Base-by-base conservation (phyloP, 129 eudicot genomes). In the Calendula officinalis region DNA sequence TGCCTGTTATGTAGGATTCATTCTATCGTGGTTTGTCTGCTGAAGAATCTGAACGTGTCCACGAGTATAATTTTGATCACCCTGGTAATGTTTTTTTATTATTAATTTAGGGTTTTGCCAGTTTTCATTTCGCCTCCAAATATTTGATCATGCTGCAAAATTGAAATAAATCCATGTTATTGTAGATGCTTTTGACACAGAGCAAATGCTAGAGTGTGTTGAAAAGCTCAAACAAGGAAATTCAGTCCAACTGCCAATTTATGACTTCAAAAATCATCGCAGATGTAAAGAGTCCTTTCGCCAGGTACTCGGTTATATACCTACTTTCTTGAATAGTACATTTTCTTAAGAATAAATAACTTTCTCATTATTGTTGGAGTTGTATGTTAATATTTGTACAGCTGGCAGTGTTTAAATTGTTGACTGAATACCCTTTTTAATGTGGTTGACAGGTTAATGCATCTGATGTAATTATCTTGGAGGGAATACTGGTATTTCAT, bases 151-250 rank as follows among this genome's bases (percentile, higher is more conserved):
- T 37, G 50, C 44, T 66, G 57, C 50, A 44, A 36, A 51, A 16
- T 56, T n/a, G 7, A 15, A 12, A 42, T 7, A 35, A 5, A 11
- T 62, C 10, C 33, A 27, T 67, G 51, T 62, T 27, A 60, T 56
- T 91, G 78, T 70, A 92, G 99, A 92, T 83, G 99, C 99, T 70
- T 92, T 92, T 81, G 99, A 92, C 76, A 92, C 99, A 7, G 99
- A 88, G 76, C 95, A 92, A 74, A 87, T 92, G 70, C 73, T 92
- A 50, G 99, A 92, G 68, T 92, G 99, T 15, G 63, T 81, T 52
- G 91, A 78, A 35, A 80, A 77, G 78, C 96, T 92, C 69, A 80
- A 62, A 72, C 67, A 66, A 62, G 96, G 96, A 58, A 88, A 88
- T 34, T 70, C 89, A 5, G 96, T 92, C 56, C 96, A 92, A 4